Conservation (phyloP, 306 rosid genomes). For the Citrullus amarus region DNA sequence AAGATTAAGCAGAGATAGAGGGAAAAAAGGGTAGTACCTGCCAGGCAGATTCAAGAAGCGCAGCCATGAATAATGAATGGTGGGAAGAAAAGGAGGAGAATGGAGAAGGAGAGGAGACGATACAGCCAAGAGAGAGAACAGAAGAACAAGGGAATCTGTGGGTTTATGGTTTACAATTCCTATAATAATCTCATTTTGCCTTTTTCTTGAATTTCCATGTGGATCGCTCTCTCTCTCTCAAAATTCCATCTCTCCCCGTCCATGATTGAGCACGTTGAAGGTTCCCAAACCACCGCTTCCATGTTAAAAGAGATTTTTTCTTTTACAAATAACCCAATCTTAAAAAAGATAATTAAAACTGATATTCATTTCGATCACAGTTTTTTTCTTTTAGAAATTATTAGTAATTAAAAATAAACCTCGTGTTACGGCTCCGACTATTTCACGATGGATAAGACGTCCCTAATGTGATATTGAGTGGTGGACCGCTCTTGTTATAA, state of each 20-base stretch:
- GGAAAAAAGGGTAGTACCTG: constrained; percentile 28
- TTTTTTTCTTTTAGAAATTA: too few relatives aligned
- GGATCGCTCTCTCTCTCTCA: not conserved
- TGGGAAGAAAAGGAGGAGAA: not conserved
- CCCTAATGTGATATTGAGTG: too few relatives aligned
- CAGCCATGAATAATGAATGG: constrained; percentile 12
- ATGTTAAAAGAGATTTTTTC: too few relatives aligned
- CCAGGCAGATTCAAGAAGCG: constrained; percentile 47
- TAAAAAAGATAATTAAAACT: too few relatives aligned
- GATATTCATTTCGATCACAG: too few relatives aligned
- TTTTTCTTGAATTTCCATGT: not conserved
- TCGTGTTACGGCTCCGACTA: too few relatives aligned
- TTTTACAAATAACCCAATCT: too few relatives aligned
- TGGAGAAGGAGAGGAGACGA: not conserved
- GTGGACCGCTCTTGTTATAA: too few relatives aligned
- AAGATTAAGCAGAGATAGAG: not conserved
- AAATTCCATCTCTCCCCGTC: not conserved
- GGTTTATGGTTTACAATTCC: not conserved
- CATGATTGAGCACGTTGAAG: not conserved
- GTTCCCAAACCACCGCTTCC: not conserved
- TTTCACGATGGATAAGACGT: too few relatives aligned
- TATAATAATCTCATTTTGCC: not conserved
- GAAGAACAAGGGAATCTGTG: not conserved
- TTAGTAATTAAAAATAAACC: too few relatives aligned
- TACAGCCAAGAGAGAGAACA: not conserved